Percentiles rank a stretch among this genome's conserved stretches.
Conservation (phyloP, 176 grass and related monocot species). For the Echinochloa phyllopogon region DNA sequence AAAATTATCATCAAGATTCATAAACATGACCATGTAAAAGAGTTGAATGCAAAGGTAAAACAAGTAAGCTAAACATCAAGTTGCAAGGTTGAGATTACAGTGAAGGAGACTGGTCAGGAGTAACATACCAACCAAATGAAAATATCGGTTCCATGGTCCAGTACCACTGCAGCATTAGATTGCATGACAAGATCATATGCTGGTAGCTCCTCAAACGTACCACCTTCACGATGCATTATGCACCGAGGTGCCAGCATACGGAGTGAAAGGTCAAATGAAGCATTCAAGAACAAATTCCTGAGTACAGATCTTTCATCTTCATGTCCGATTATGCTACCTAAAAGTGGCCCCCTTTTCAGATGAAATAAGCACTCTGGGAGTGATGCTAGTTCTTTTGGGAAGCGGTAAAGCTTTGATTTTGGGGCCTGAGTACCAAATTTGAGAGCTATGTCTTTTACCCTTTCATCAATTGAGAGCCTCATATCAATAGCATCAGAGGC, state of each 20-base stretch:
- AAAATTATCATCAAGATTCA: conserved; percentile 11
- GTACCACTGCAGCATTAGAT: conserved; percentile 82
- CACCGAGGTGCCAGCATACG: conserved; percentile 90
- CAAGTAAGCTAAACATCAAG: not conserved
- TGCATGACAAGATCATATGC: conserved; percentile 99
- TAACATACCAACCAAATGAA: conserved; percentile 99
- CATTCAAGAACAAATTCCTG: conserved; percentile 86
- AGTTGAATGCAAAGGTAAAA: conserved; percentile 11
- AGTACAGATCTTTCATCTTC: conserved; percentile 96
- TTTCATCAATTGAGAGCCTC: conserved; percentile 83
- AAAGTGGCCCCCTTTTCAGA: conserved; percentile 90
- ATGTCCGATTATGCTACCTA: conserved; percentile 93
- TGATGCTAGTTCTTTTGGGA: conserved; percentile 85
- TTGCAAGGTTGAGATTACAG: conserved; percentile 15
- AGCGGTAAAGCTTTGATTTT: conserved; percentile 80
- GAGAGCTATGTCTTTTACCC: conserved; percentile 84
- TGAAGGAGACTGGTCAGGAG: conserved; percentile 27
- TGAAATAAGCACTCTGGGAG: conserved; percentile 94
- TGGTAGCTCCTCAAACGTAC: conserved; percentile 93
- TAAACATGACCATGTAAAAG: conserved; percentile 9
- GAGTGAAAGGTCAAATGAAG: conserved; percentile 84
- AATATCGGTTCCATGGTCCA: conserved; percentile 98
- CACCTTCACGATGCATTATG: conserved; percentile 91
- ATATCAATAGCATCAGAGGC: conserved; percentile 68
- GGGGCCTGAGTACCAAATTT: conserved; percentile 85